Evolutionary conservation across 768 basidiomycete species (phyloP).

Genomic region (Mycena crocata): DNA sequence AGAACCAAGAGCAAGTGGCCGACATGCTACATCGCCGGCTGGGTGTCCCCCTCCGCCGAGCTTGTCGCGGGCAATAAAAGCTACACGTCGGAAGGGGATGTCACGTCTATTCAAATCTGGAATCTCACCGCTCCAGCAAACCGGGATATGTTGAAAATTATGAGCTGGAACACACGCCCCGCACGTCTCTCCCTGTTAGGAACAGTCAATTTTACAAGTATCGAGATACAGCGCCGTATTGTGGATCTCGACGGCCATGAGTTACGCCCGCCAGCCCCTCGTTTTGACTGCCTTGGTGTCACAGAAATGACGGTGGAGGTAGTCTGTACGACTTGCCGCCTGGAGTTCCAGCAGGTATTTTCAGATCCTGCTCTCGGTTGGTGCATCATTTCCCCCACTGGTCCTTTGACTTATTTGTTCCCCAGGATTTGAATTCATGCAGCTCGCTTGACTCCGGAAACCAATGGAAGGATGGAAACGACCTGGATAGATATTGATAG

Average conservation of each 20-base stretch:
- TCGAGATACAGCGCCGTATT: constrained; percentile 10
- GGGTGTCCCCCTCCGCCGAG: constrained; percentile 20
- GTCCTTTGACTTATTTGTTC: background rate
- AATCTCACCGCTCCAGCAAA: constrained; percentile 22
- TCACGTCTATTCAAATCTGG: constrained; percentile 34
- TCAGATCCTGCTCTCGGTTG: constrained; percentile 29
- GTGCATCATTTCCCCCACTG: background rate
- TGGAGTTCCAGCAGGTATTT: constrained; percentile 33
- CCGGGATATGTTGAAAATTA: background rate
- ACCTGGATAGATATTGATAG: background rate
- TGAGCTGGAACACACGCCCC: constrained; percentile 35
- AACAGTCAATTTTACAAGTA: constrained; percentile 24
- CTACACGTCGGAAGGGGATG: constrained; percentile 27
- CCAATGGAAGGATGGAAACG: background rate
- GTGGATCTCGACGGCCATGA: constrained; percentile 24
- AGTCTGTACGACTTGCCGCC: constrained; percentile 26
- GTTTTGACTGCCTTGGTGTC: constrained; percentile 23
- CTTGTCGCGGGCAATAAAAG: constrained; percentile 25
- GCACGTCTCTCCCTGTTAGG: constrained; percentile 29
- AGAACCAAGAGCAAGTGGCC: constrained; percentile 17
- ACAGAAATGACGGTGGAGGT: constrained; percentile 28
- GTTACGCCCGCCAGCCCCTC: constrained; percentile 25
- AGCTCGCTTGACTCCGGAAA: constrained; percentile 18
- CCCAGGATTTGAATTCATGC: constrained; percentile 29
- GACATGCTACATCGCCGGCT: constrained; percentile 25